These are phyloP conservation scores for Coprinellus micaceus DNA, from an alignment of 768 basidiomycete genomes.

Conservation along the genomic window DNA sequence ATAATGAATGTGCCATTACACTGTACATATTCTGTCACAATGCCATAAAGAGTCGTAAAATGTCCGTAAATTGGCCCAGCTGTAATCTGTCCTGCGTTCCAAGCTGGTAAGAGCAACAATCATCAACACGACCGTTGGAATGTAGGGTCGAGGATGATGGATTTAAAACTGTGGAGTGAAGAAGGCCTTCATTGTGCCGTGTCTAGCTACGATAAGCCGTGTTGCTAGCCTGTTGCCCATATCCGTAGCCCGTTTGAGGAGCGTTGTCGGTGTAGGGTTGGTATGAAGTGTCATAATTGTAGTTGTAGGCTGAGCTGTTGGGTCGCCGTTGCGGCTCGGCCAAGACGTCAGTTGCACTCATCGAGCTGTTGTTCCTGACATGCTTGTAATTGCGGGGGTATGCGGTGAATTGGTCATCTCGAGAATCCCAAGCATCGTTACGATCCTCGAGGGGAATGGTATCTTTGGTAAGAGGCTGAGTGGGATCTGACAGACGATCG, in stretches of 20 bases:
- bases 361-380: constrained; percentile 48
- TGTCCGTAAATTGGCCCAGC: background rate
- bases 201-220: constrained; percentile 33
- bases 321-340: constrained; percentile 46
- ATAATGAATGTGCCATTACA: background rate
- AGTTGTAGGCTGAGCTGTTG: constrained; percentile 27
- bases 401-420: constrained; percentile 31
- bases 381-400: constrained; percentile 41
- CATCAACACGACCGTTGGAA: too few species aligned
- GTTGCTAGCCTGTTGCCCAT: constrained; percentile 37
- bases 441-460: constrained; percentile 61
- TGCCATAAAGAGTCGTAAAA: background rate
- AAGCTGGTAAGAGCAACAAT: constrained; percentile 3
- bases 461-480: constrained; percentile 49
- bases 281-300: constrained; percentile 33
- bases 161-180: too few species aligned
- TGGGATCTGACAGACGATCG: constrained; percentile 63
- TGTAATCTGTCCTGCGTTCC: background rate
- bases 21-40: background rate
- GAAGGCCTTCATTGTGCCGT: constrained; percentile 2
- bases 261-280: constrained; percentile 23
- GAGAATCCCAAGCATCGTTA: constrained; percentile 67
- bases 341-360: constrained; percentile 54
- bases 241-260: constrained; percentile 24
- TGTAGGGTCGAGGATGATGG: too few species aligned